Evolutionary conservation across 148 eudicot genomes (phyloP).

Genomic region (Diospyros kaki): DNA sequence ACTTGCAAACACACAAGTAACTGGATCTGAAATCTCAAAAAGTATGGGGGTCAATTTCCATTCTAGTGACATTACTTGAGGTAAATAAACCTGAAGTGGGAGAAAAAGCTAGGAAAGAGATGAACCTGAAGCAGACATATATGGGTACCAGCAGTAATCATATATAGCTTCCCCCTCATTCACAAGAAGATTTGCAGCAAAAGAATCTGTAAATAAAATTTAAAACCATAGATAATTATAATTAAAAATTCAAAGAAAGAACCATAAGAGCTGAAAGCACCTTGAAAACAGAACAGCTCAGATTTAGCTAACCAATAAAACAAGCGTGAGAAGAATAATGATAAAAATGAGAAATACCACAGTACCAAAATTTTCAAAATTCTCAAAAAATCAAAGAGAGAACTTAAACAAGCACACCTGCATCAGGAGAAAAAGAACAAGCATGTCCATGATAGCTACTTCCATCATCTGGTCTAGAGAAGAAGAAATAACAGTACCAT

Average conservation of each 20-base stretch:
- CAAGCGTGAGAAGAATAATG: not conserved
- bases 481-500: slow-evolving; percentile 9
- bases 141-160: slow-evolving; percentile 96
- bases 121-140: slow-evolving; percentile 90
- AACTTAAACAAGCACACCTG: slow-evolving; percentile 40
- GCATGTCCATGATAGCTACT: slow-evolving; percentile 25
- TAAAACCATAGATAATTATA: slow-evolving; percentile 5
- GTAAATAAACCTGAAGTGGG: not conserved
- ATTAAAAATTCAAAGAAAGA: not conserved
- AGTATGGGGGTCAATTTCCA: slow-evolving; percentile 4
- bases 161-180: slow-evolving; percentile 92
- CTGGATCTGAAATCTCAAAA: slow-evolving; percentile 52
- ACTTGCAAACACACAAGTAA: slow-evolving; percentile 88
- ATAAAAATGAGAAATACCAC: not conserved
- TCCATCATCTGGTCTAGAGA: slow-evolving; percentile 53
- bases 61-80: not conserved
- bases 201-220: slow-evolving; percentile 61
- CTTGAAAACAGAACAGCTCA: not conserved
- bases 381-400: not conserved
- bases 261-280: not conserved
- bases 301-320: not conserved
- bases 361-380: not conserved
- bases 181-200: slow-evolving; percentile 52
- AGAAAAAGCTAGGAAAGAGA: slow-evolving; percentile 7
- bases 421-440: slow-evolving; percentile 31